Evolutionary conservation across 192 early-diverging fungal species (phyloP).

Genomic region (Podila minutissima): DNA sequence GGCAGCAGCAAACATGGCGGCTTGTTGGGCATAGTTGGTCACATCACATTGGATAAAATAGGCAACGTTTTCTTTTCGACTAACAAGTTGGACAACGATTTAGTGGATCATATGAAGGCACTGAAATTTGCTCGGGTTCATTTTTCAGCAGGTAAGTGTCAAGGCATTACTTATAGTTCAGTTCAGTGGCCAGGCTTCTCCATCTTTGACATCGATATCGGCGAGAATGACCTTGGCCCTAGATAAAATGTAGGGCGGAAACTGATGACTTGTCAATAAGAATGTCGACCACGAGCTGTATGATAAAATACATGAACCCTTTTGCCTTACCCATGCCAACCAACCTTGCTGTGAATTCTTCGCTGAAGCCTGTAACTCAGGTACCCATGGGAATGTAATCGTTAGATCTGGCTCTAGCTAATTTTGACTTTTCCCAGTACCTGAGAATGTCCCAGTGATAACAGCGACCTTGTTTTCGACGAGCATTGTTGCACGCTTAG

Average conservation of each 20-base stretch:
- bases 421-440: not conserved
- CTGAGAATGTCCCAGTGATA: slow-evolving; percentile 75
- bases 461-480: slow-evolving; percentile 69
- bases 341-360: slow-evolving; percentile 65
- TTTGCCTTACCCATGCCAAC: slow-evolving; percentile 53
- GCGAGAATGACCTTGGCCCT: slow-evolving; percentile 72
- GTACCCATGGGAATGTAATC: not conserved
- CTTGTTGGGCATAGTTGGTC: slow-evolving; percentile 36
- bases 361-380: slow-evolving; percentile 59
- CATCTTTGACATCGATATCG: slow-evolving; percentile 60
- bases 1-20: slow-evolving; percentile 51
- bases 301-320: not conserved
- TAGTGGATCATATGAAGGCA: too few relatives aligned
- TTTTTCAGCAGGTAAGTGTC: too few relatives aligned
- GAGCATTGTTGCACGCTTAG: slow-evolving; percentile 11
- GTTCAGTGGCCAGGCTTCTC: slow-evolving; percentile 17
- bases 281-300: not conserved
- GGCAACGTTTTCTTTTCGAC: slow-evolving; percentile 24
- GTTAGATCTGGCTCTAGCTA: too few relatives aligned
- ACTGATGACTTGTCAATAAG: too few relatives aligned
- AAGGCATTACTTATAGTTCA: slow-evolving; percentile 30
- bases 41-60: slow-evolving; percentile 66
- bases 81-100: too few relatives aligned
- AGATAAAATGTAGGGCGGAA: not conserved
- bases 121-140: too few relatives aligned